Evolutionary conservation across 2,329 filamentous ascomycete genomes (phyloP).

Genomic region (Ophiostoma ulmi): DNA sequence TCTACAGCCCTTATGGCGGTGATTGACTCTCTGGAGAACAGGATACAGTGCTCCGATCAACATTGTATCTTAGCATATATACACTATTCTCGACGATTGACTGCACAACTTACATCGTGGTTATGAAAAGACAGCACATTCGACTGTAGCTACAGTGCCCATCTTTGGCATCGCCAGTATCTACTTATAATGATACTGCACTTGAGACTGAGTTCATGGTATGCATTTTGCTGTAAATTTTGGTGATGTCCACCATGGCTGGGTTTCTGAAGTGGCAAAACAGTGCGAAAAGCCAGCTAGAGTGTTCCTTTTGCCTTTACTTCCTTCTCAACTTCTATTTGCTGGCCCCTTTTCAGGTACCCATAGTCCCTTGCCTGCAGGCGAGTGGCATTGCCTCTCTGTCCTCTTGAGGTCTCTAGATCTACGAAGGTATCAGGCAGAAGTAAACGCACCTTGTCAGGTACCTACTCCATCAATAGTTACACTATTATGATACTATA

Average conservation of each 20-base stretch:
- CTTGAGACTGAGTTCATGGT: not conserved
- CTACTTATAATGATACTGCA: not conserved
- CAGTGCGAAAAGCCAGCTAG: not conserved
- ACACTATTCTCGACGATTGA: not conserved
- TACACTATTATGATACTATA: too few species aligned
- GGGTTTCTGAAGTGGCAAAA: not conserved
- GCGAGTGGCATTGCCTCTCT: not conserved
- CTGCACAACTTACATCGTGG: not conserved
- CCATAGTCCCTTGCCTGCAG: not conserved
- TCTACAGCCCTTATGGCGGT: constrained; percentile 2
- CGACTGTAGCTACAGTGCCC: not conserved
- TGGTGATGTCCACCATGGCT: not conserved
- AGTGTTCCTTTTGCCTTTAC: not conserved
- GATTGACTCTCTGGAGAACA: not conserved
- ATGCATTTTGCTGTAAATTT: not conserved
- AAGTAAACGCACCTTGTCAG: too few species aligned
- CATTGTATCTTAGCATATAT: not conserved
- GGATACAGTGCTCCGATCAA: not conserved
- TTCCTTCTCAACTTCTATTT: not conserved
- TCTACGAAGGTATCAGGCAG: too few species aligned
- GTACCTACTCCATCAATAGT: too few species aligned
- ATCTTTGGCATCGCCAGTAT: not conserved
- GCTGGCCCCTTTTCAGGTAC: constrained; percentile 7
- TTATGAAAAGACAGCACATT: not conserved
- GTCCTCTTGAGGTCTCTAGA: not conserved